Evolutionary conservation across 2,329 filamentous ascomycete genomes (phyloP), one percentile per base, ranked within the genome.

Genomic region (Botryosphaeria dothidea): DNA sequence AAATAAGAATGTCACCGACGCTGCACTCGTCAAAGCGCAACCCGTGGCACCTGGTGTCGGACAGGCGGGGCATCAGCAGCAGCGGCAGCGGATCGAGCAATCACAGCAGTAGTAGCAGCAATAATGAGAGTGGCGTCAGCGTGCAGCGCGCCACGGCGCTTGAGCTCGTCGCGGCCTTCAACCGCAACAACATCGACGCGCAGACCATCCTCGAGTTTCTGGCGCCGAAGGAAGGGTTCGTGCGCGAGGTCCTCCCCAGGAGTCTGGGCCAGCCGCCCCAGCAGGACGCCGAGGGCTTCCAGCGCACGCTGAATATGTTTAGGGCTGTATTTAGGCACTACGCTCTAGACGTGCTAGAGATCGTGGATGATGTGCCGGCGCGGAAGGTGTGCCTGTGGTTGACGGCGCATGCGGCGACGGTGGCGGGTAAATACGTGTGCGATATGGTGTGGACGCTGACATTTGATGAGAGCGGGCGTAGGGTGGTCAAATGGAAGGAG

Each of bases 181-280:
- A 63, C 34, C 60, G 58, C 60, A 58, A 60, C 56, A 60, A 60
- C 56, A 54, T 63, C 21, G 61, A 63, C 17, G n/a, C 61, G 4
- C 61, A 52, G 27, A 52, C 61, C 1, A 45, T 63, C 7, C 31
- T 34, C 48, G 36, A 34, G 6, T 43, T 45, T 11, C 38, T 54
- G 48, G 38, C 17, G 1, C 48, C 45, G 34, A 34, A 23, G 7
- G 21, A 34, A 8, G 19, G 38, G 34, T 63, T 52, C 36, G 8
- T 19, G 46, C 61, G 61, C 48, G 61, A 63, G n/a, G 36, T 63
- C 9, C 36, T 63, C 36, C 61, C 61, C 23, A 6, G 29, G 3
- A 29, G 21, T 3, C 48, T 63, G 34, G n/a, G n/a, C 15, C 46
- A 52, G 34, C 4, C 48, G 48, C 29, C 48, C 31, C 31, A 34